Base-by-base conservation (phyloP, 2,329 filamentous ascomycete species). In the Penicillium glabrum region DNA sequence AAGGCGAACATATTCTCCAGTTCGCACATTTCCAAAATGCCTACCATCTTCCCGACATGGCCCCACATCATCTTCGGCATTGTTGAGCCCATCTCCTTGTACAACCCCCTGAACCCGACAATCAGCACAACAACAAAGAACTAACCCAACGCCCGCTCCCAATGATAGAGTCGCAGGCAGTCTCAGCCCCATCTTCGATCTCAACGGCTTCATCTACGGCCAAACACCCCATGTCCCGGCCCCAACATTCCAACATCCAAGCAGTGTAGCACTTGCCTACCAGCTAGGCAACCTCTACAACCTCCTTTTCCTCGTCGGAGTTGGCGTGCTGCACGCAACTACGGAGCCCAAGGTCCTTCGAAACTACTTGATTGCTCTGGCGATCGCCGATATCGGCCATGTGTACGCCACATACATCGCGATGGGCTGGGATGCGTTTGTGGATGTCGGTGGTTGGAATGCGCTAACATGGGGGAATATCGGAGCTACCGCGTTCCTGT, bases 401-500 rank as follows among this genome's bases (percentile, higher is more conserved):
- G 75, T 91, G 26, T 83, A 79, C 49, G 79, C 87, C 58, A 88
- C 84, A 16, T 84, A 83, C 57, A 74, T 77, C 65, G 81, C 79
- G 7, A 77, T 91, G 60, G 88, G 86, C 9, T 78, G 77, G 68
- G 78, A 83, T 10, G 75, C 75, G 33, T 79, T 84, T 46, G 60
- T 83, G 45, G 80, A 85, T 62, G 72, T 88, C 11, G 72, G 67
- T 5, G 75, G 72, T 23, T 91, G 89, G 89, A 91, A 90, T 69
- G 76, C 82, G 33, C 82, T 88, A 78, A 83, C 86, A n/a, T 89
- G 86, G 84, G 89, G 89, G 3, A 91, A 91, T 66, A 79, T 92
- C 60, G 86, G 82, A 8, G 80, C 82, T 49, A 90, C 88, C 26
- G 82, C 73, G 0, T 83, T 84, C 52, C 73, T 89, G 29, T 85